Evolutionary conservation across 352 stramenopile genomes (phyloP), one percentile per base, ranked within the genome.

Genomic region (Pythium sp.): DNA sequence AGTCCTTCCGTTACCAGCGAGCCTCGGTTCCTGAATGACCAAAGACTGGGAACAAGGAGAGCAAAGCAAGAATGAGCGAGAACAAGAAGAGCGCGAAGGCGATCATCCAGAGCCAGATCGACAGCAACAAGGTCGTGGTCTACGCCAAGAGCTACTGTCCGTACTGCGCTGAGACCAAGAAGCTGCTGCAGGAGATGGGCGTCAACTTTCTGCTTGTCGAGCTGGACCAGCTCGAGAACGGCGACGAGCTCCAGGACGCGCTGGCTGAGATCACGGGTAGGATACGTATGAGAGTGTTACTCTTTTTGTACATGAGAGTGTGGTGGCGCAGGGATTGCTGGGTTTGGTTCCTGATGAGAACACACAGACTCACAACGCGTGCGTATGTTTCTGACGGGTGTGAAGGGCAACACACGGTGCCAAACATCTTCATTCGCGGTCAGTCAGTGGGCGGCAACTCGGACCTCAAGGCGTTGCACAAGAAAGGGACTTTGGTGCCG

Each of bases 401-500:
- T 22, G 6, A 34, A 72, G 22, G 94, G 65, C 95, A 98, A 75
- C 82, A 82, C 68, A 99, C 95, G 30, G 97, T 99, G 62, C 97
- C 98, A 11, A 99, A 99, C 83, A 91, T 98, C 12, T 99, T 99
- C 79, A 91, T 99, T 59, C 89, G 91, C 51, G 93, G 94, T 73
- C 89, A 97, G 72, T 96, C 94, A 70, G 75, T 99, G 57, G 97
- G 97, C 59, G 97, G 97, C 69, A 98, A 98, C 79, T 96, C 98
- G 79, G 93, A 98, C 72, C 93, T 96, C 54, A 88, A 98, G 68
- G 79, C 75, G 51, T 86, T 98, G 55, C 82, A 93, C 68, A 85
- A 87, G 65, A 75, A 63, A 56, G 92, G 91, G 72, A 80, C 93
- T 53, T 71, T 98, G 18, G 54, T 84, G 59, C 61, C 87, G 64